Percentiles rank a stretch among this genome's conserved stretches.
These are phyloP conservation scores for Conringia planisiliqua DNA, from an alignment of 345 rosid species.

Conservation along the genomic window DNA sequence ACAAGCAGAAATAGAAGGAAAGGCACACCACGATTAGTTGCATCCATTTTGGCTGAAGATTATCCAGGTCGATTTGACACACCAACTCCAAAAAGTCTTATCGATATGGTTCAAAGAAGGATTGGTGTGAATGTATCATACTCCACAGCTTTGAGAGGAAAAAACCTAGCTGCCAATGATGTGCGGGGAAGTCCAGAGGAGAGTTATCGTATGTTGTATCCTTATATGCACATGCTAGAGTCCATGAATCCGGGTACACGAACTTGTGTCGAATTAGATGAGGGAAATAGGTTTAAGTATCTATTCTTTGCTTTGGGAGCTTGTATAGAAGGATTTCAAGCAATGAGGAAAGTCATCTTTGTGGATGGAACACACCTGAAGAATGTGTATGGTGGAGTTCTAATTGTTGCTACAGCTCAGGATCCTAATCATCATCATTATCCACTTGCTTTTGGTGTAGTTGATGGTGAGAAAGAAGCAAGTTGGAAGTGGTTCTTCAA, in stretches of 20 bases:
- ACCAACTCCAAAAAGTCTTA: background rate
- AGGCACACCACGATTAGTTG: background rate
- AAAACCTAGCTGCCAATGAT: background rate
- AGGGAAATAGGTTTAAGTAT: background rate
- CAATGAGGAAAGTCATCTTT: background rate
- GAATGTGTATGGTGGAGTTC: background rate
- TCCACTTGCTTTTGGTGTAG: background rate
- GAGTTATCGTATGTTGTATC: background rate
- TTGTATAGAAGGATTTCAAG: background rate
- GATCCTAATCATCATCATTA: background rate
- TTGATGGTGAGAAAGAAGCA: background rate
- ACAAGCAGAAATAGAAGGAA: background rate
- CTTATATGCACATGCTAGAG: background rate
- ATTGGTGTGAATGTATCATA: background rate
- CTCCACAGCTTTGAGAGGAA: background rate
- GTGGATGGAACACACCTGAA: background rate
- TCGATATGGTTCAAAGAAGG: background rate
- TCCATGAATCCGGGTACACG: background rate
- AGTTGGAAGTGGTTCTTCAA: background rate
- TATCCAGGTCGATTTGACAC: background rate
- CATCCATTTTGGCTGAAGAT: background rate
- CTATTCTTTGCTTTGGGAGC: background rate
- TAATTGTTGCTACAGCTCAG: background rate
- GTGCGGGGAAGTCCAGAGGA: background rate
- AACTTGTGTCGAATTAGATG: background rate